Evolutionary conservation across 2,329 filamentous ascomycete species (phyloP).

Genomic region (Fusarium sp.): DNA sequence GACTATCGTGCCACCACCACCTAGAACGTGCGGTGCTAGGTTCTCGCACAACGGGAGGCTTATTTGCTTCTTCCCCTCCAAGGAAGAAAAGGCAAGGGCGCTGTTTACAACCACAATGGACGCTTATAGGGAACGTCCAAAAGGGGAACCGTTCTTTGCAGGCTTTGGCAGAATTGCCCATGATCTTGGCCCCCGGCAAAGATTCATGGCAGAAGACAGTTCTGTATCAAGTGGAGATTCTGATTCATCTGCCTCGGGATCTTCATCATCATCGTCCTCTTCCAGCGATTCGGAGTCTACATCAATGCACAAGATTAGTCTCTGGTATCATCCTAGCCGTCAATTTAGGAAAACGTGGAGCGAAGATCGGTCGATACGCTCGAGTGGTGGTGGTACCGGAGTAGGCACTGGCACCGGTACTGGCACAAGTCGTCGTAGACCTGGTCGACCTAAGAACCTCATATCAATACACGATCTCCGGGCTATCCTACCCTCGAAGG

Average conservation of each 20-base stretch:
- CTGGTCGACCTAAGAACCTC: conserved; percentile 73
- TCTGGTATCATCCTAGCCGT: conserved; percentile 69
- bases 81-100: conserved; percentile 71
- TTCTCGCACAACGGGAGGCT: conserved; percentile 75
- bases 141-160: conserved; percentile 70
- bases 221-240: conserved; percentile 67
- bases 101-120: conserved; percentile 64
- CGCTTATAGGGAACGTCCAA: conserved; percentile 63
- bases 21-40: conserved; percentile 71
- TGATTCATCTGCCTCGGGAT: conserved; percentile 65
- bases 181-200: conserved; percentile 64
- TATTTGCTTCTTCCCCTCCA: conserved; percentile 78
- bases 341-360: conserved; percentile 70
- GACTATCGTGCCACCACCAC: conserved; percentile 68
- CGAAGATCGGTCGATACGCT: conserved; percentile 70
- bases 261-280: conserved; percentile 67
- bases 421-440: conserved; percentile 65
- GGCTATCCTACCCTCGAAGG: conserved; percentile 82
- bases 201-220: conserved; percentile 63
- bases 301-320: conserved; percentile 70
- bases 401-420: conserved; percentile 65
- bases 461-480: conserved; percentile 81
- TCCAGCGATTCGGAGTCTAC: conserved; percentile 75
- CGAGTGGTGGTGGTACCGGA: conserved; percentile 71
- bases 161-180: conserved; percentile 70